A percentile compares a stretch with the other conserved stretches of the same genome.
These are phyloP conservation scores for Tetradesmus lagerheimii DNA, from an alignment of 139 green algal species.

Conservation along the genomic window DNA sequence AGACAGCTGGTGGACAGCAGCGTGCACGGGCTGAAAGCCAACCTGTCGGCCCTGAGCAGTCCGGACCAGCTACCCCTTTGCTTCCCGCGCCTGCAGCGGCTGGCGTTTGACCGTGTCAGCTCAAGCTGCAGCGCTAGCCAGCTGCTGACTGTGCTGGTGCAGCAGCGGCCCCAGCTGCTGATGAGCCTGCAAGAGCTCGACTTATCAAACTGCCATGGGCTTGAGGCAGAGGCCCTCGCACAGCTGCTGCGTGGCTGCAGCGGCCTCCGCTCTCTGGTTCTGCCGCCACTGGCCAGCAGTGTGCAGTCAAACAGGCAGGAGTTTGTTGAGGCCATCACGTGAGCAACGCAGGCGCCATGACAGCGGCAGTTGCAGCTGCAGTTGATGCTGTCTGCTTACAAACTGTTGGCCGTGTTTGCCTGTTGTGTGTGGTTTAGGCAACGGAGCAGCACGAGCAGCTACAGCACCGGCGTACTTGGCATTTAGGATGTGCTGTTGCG, in stretches of 20 bases:
- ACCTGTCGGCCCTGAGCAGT: slow-evolving; percentile 6
- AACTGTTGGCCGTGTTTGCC: background rate
- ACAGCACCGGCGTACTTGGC: too few species aligned
- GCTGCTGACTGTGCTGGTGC: background rate
- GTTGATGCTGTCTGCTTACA: background rate
- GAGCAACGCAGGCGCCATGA: background rate
- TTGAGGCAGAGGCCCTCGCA: background rate
- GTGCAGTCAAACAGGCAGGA: background rate
- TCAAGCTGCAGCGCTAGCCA: background rate
- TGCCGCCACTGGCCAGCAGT: background rate
- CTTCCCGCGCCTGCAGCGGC: slow-evolving; percentile 6
- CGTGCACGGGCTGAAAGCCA: background rate
- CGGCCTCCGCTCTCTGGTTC: background rate
- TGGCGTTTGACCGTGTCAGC: slow-evolving; percentile 24
- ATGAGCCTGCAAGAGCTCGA: background rate
- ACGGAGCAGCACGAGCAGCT: too few species aligned
- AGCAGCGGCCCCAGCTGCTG: slow-evolving; percentile 11
- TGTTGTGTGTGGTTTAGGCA: too few species aligned
- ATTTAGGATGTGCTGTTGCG: background rate
- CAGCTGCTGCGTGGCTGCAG: slow-evolving; percentile 7
- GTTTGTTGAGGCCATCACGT: background rate
- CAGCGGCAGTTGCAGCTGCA: background rate
- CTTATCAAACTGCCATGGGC: slow-evolving; percentile 21
- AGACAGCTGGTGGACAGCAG: slow-evolving; percentile 20
- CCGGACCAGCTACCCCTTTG: background rate